phyloP scores from a whole-genome alignment of 495 filamentous ascomycete genomes.

The Penicillium chermesinum region DNA sequence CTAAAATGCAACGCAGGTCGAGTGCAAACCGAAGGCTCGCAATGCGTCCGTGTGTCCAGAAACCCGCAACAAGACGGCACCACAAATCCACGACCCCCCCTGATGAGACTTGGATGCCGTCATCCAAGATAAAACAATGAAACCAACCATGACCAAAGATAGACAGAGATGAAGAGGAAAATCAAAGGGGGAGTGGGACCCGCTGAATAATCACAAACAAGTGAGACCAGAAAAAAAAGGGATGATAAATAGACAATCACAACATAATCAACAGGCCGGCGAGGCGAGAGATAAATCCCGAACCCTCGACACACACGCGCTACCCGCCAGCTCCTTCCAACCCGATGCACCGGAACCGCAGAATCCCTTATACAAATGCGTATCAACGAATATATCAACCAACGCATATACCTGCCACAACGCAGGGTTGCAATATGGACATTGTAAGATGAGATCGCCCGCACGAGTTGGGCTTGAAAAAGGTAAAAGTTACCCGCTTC shows the following conservation, averaged over 20 bases:
- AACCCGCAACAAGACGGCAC: constrained; percentile 24
- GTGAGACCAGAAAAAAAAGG: constrained; percentile 21
- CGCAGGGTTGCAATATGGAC: constrained; percentile 39
- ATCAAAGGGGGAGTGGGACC: constrained; percentile 27
- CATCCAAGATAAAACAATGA: constrained; percentile 24
- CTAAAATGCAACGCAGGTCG: constrained; percentile 42
- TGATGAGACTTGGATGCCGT: constrained; percentile 14
- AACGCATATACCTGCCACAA: constrained; percentile 52
- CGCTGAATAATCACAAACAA: constrained; percentile 19
- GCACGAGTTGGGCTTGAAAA: constrained; percentile 14
- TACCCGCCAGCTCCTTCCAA: constrained; percentile 49
- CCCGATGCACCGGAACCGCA: constrained; percentile 48
- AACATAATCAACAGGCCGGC: constrained; percentile 23
- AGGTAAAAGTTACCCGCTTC: constrained; percentile 22
- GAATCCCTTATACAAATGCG: constrained; percentile 50
- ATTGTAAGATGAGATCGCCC: constrained; percentile 29
- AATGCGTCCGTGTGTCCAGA: constrained; percentile 18
- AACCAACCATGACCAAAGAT: constrained; percentile 28
- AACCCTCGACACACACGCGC: constrained; percentile 39
- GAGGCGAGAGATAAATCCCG: constrained; percentile 27
- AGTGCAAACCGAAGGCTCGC: constrained; percentile 25
- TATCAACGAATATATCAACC: constrained; percentile 56
- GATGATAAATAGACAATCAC: constrained; percentile 24
- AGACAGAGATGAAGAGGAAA: constrained; percentile 33
- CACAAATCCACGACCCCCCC: constrained; percentile 20